Evolutionary conservation across 768 basidiomycete species (phyloP), one percentile per base, ranked within the genome.

Genomic region (Boletus pseudopeckii): DNA sequence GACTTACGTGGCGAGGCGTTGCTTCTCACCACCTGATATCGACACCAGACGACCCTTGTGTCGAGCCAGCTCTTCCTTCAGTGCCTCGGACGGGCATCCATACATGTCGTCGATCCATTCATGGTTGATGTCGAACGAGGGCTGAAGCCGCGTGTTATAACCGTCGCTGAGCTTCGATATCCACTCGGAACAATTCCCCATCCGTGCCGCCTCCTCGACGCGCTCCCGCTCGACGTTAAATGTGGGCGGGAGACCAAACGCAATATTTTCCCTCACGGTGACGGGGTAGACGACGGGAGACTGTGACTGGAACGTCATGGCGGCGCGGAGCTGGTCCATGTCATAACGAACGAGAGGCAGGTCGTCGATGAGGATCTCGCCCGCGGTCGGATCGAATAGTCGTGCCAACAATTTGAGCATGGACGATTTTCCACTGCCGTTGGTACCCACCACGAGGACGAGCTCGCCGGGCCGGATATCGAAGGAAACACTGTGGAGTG

Each of bases 241-340:
- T 38, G 64, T 41, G 0, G 50, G 48, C 8, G 60, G 51, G 15
- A 66, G 54, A 5, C 74, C 68, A 8, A 74, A 56, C 18, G 69
- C 66, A 20, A 79, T 75, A 54, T 78, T 79, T 40, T 77, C 77
- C 14, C 64, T 58, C 2, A 83, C 63, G 0, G 75, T 74, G 1
- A 81, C 58, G 0, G 82, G 83, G 52, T 75, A 83, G 9, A 83
- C 56, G 2, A 67, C 57, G 32, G 77, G 78, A 7, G 78, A 77
- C 53, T 83, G 83, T 0, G 77, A 75, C 17, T 84, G 74, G 24
- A 78, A 71, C 0, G 77, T 71, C 30, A 76, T 79, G 1, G 79
- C 70, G 0, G 62, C 64, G 17, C 79, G 78, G 3, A 84, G 64
- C 33, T 77, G 73, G 7, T 64, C 58, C 0, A 71, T 53, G 10